Evolutionary conservation across 2,329 filamentous ascomycete species (phyloP), one percentile per base, ranked within the genome.

Genomic region (Exophiala aquamarina): DNA sequence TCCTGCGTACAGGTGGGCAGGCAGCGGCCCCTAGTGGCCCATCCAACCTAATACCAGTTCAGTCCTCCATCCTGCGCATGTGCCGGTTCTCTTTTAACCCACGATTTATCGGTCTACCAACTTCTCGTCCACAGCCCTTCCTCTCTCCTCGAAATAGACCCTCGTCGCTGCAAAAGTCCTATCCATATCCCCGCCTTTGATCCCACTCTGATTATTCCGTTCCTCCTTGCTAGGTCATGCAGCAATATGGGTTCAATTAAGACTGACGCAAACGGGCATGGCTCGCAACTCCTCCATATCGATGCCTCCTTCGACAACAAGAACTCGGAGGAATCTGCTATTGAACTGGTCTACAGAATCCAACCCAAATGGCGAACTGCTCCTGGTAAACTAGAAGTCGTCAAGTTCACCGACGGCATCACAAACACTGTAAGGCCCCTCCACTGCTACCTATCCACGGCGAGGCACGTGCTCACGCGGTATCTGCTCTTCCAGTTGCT

Each of bases 391-490:
- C 78, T 98, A 60, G 84, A 93, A 62, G 89, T 97, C 64, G 78
- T 89, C 58, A 85, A 87, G 56, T 98, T 97, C 74, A 98, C 90
- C 31, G 93, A 98, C 63, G 93, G 93, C 64, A 98, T 97, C 71
- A 98, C 93, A 58, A 98, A 98, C 71, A 97, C 91, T 56, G 79
- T 82, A 70, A 58, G 77, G 75, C n/a, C 19, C 18, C 18, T 20
- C 11, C 20, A 8, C 35, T 17, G 44, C 37, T 38, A 49, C 49
- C 37, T 35, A 39, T 15, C 14, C 43, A 15, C 29, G 26, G 9
- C n/a, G 33, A 37, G 42, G 50, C 52, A 58, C 55, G 55, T 55
- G 55, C 53, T 38, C 52, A 45, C 21, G n/a, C n/a, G n/a, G n/a
- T 54, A 59, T 62, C 54, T 64, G 57, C 19, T 39, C 42, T 40